A percentile compares a stretch with the other conserved stretches of the same genome.
Conservation (phyloP, 306 rosid species). For the Heteromeles arbutifolia region DNA sequence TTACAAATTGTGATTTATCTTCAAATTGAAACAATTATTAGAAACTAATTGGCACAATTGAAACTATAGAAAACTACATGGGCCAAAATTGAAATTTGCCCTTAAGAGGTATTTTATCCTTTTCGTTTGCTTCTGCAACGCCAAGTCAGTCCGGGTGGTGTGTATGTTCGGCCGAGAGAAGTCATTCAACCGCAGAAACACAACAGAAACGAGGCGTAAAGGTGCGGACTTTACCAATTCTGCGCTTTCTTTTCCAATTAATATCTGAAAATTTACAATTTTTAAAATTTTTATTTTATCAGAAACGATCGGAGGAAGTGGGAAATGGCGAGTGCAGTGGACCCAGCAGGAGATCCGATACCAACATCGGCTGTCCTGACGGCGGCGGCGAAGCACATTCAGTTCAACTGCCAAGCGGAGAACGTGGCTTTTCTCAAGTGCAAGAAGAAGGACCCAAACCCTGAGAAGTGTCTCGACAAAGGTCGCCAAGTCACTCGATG, state of each 20-base stretch:
- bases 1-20: no score
- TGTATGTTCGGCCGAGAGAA: not conserved
- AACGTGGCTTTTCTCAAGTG: slow-evolving; percentile 82
- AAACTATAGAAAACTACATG: no score
- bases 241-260: not conserved
- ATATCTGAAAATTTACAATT: not conserved
- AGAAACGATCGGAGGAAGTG: slow-evolving; percentile 22
- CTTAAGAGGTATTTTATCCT: no score
- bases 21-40: no score
- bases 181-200: not conserved
- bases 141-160: not conserved
- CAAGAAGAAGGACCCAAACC: slow-evolving; percentile 85
- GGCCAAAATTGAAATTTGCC: no score
- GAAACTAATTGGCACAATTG: no score
- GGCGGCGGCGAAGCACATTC: slow-evolving; percentile 86
- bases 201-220: not conserved
- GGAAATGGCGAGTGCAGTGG: slow-evolving; percentile 69
- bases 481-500: slow-evolving; percentile 91
- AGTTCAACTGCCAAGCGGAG: slow-evolving; percentile 58
- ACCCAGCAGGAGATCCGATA: slow-evolving; percentile 83
- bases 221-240: not conserved
- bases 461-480: slow-evolving; percentile 82
- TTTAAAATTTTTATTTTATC: not conserved
- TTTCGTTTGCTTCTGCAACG: not conserved
- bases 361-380: slow-evolving; percentile 85